Evolutionary conservation across 768 basidiomycete species (phyloP), one percentile per base, ranked within the genome.

Genomic region (Zangia roseola): DNA sequence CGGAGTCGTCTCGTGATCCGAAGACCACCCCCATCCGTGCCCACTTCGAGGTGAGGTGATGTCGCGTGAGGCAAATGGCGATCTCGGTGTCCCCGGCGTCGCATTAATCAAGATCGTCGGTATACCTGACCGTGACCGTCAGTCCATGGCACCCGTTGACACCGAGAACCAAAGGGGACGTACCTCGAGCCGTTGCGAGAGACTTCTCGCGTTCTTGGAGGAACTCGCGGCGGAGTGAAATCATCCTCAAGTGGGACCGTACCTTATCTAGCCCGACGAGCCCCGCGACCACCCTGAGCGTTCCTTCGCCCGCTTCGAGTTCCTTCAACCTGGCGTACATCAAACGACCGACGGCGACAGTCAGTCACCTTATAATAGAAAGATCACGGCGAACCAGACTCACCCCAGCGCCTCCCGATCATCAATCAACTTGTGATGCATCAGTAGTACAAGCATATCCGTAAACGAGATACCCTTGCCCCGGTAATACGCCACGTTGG

Each of bases 341-440:
- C 26, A 3, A 24, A 24, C 20, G 9, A 49, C 20, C 6, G 23
- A 33, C 26, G 7, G 12, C 5, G 2, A 16, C 31, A 33, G 36
- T 38, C 21, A 41, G 21, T 40, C 43, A 43, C 14, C 14, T 6
- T 31, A 31, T 31, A 16, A 16, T 31, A 16, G 31, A 31, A 16
- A 16, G 6, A 4, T 14, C 13, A 14, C 14, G 30, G 13, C 2
- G 31, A 31, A 6, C 7, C 3, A 6, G 8, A 80, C 91, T 63
- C 66, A 95, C 94, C 84, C 79, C 21, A 98, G 71, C 13, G 94
- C 94, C 25, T 92, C 88, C 23, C 81, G 81, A 68, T 97, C 93
- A 42, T 91, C 80, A 54, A 97, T 92, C 43, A 98, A 71, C 66
- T 91, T 94, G 71, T 97, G 86, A 63, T 97, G 95, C 1, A 91